Evolutionary conservation across 2,329 filamentous ascomycete species (phyloP).

Genomic region (Zymoseptoria brevis): DNA sequence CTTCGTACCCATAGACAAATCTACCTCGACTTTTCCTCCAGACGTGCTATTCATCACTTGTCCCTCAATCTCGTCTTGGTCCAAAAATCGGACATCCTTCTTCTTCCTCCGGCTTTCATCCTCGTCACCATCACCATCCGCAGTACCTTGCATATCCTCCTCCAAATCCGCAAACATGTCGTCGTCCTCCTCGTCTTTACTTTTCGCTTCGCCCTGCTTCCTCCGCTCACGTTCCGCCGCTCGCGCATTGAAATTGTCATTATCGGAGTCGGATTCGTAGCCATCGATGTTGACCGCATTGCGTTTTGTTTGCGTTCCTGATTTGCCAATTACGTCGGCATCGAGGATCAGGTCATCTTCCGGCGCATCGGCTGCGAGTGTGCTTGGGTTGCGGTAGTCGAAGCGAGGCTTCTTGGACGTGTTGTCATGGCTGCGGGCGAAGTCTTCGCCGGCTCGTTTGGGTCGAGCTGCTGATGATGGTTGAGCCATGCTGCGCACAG

Average conservation of each 20-base stretch:
- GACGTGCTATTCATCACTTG: slow-evolving; percentile 67
- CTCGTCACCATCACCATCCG: slow-evolving; percentile 45
- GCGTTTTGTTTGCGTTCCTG: slow-evolving; percentile 68
- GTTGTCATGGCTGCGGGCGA: slow-evolving; percentile 64
- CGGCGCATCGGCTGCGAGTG: slow-evolving; percentile 71
- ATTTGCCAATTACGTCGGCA: slow-evolving; percentile 80
- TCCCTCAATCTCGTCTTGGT: slow-evolving; percentile 63
- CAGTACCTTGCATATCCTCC: slow-evolving; percentile 40
- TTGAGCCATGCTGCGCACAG: too few species aligned
- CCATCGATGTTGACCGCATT: slow-evolving; percentile 94
- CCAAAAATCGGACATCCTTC: slow-evolving; percentile 54
- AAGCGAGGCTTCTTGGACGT: slow-evolving; percentile 78
- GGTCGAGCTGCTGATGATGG: slow-evolving; percentile 53
- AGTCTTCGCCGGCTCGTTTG: slow-evolving; percentile 76
- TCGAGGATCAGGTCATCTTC: slow-evolving; percentile 73
- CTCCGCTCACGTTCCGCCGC: slow-evolving; percentile 37
- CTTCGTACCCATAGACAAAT: slow-evolving; percentile 54
- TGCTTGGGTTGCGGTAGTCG: slow-evolving; percentile 89
- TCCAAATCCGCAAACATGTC: slow-evolving; percentile 79
- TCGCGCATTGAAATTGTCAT: slow-evolving; percentile 76
- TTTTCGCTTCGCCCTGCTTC: slow-evolving; percentile 32
- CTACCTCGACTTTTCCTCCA: slow-evolving; percentile 57
- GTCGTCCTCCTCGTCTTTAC: slow-evolving; percentile 54
- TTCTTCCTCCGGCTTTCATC: slow-evolving; percentile 53
- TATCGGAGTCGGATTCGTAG: slow-evolving; percentile 88